These are phyloP conservation scores for Fusarium lateritium DNA, from an alignment of 2,329 filamentous ascomycete genomes.

Conservation along the genomic window DNA sequence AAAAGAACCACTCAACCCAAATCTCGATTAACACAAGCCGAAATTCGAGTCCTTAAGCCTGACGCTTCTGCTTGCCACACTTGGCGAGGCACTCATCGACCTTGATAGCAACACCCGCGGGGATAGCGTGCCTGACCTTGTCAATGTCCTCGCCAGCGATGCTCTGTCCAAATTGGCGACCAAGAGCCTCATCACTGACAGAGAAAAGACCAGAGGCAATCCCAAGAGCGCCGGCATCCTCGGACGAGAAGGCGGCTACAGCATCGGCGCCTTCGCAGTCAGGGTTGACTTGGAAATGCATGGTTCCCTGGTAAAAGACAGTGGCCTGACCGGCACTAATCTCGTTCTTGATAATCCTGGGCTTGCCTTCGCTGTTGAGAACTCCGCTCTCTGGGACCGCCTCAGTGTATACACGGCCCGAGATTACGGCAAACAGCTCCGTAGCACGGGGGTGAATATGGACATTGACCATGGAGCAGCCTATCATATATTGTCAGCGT, in stretches of 20 bases:
- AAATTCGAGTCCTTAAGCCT: background rate
- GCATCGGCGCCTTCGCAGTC: slow-evolving; percentile 65
- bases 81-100: slow-evolving; percentile 65
- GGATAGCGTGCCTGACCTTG: slow-evolving; percentile 57
- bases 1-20: background rate
- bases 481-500: slow-evolving; percentile 34
- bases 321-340: slow-evolving; percentile 63
- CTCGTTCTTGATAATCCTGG: slow-evolving; percentile 59
- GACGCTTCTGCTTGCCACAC: slow-evolving; percentile 58
- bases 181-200: slow-evolving; percentile 59
- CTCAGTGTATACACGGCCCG: slow-evolving; percentile 64
- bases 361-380: slow-evolving; percentile 51
- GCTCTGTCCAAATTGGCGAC: slow-evolving; percentile 62
- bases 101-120: slow-evolving; percentile 64
- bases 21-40: background rate
- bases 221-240: slow-evolving; percentile 66
- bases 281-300: slow-evolving; percentile 71
- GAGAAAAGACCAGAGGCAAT: slow-evolving; percentile 65
- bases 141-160: slow-evolving; percentile 63
- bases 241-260: slow-evolving; percentile 64
- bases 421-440: slow-evolving; percentile 66
- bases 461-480: slow-evolving; percentile 69
- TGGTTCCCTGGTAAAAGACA: slow-evolving; percentile 67
- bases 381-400: slow-evolving; percentile 68
- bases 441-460: slow-evolving; percentile 68